Base-by-base conservation (phyloP, 371 early-diverging fungal species). In the Rhizopus microsporus region DNA sequence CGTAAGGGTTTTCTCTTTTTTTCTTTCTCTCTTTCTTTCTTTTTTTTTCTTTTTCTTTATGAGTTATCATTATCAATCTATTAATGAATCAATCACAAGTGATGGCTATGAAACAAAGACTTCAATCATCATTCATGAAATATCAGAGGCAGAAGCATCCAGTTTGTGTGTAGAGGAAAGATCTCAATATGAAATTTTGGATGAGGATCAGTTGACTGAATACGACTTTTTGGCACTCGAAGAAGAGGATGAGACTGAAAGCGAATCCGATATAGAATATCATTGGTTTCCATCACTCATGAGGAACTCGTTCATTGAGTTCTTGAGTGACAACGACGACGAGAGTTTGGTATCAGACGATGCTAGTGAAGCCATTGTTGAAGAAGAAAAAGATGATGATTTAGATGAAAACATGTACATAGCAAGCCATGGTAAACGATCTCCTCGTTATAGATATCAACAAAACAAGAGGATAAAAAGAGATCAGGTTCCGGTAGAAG, bases 271-370 rank as follows among this genome's bases (percentile, higher is more conserved):
- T 17, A 35, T 68, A 8, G 63, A 68, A 46, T 39, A 61, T 13
- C 48, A 63, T 37, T 68, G 68, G 68, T 68, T 68, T 54, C 63
- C 68, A 31, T 63, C 63, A 12, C 39, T 68, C 10, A 23, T 60
- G 15, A 52, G 38, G 10, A 43, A 34, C 12, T 63, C 68, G 0
- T 15, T 56, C 10, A 68, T 68, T 23, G 38, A 68, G 45, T 48
- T 63, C 15, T 57, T 68, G 42, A 63, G 63, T 13, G 63, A 63
- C 5, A 44, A 49, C 5, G 48, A 49, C 10, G 56, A 51, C 23
- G 23, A 23, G 23, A 23, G 23, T 33, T 56, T 58, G 10, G 51
- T 49, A 35, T 54, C 49, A 51, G 39, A 51, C 1, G 38, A 51
- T 3, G 55, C 44, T 4, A 13, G 33, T 33, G 38, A 40, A 17